Evolutionary conservation across 257 asterid species (phyloP).

Genomic region (Capsicum rhomboideum): DNA sequence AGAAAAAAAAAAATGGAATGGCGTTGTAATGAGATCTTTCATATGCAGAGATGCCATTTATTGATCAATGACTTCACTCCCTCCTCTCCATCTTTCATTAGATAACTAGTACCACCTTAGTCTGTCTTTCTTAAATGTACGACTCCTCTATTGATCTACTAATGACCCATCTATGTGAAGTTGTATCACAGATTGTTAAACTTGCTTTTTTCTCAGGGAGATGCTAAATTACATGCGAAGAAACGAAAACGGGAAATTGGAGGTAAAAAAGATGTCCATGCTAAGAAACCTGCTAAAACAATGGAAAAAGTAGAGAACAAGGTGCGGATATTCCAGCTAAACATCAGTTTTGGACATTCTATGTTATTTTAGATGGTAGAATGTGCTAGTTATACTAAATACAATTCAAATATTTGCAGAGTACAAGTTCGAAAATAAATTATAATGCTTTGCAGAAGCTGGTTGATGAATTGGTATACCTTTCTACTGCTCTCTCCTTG

Average conservation of each 20-base stretch:
- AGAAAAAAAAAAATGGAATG: background rate
- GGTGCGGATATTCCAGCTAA: constrained; percentile 9
- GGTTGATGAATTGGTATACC: constrained; percentile 29
- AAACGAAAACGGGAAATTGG: constrained; percentile 28
- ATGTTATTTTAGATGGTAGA: background rate
- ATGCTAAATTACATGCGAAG: constrained; percentile 31
- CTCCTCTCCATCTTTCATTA: background rate
- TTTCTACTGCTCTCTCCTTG: background rate
- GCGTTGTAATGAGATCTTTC: background rate
- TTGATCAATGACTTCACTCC: background rate
- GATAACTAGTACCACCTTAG: background rate
- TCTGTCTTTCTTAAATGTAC: background rate
- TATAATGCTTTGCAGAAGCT: constrained; percentile 35
- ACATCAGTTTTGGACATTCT: background rate
- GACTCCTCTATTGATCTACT: background rate
- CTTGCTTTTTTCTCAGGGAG: background rate
- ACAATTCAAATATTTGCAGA: constrained; percentile 22
- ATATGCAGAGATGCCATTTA: background rate
- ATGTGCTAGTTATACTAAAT: background rate
- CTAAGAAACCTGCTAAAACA: constrained; percentile 26
- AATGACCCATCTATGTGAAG: background rate
- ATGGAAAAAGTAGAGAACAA: constrained; percentile 16
- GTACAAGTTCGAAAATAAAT: constrained; percentile 38
- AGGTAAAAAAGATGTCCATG: constrained; percentile 20
- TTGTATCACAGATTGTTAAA: background rate